Conservation (phyloP, 2,329 filamentous ascomycete genomes). For the Ophiostoma himal-ulmi region DNA sequence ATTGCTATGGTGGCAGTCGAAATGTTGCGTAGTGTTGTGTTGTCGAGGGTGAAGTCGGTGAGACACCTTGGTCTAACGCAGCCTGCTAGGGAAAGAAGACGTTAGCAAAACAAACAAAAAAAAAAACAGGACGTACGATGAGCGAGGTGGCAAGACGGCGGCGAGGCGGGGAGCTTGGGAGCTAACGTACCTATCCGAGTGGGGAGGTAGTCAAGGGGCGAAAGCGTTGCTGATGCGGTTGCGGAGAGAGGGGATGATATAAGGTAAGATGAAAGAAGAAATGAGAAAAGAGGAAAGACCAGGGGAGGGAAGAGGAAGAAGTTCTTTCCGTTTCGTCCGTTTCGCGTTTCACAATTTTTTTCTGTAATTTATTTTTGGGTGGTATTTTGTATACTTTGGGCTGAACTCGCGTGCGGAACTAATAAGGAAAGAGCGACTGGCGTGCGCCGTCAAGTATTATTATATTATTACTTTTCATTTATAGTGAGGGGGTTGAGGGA, state of each 20-base stretch:
- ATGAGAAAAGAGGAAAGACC: background rate
- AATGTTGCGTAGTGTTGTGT: background rate
- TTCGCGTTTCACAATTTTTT: background rate
- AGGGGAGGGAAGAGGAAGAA: background rate
- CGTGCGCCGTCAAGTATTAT: background rate
- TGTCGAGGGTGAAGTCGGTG: background rate
- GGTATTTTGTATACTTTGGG: background rate
- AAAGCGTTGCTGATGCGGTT: background rate
- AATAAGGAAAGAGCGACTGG: constrained; percentile 3
- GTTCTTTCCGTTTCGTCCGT: background rate
- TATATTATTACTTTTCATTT: background rate
- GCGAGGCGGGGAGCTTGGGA: background rate
- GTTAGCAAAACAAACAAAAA: background rate
- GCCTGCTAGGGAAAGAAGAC: background rate
- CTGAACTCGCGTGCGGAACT: background rate
- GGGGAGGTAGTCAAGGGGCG: background rate
- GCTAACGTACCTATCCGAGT: background rate
- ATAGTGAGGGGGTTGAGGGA: background rate
- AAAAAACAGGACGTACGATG: background rate
- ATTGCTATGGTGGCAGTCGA: background rate
- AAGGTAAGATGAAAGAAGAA: background rate
- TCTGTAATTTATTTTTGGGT: background rate
- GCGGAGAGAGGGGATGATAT: background rate
- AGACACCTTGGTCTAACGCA: background rate
- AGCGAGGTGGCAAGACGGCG: background rate